Percentiles rank a stretch among this genome's conserved stretches.
These are phyloP conservation scores for Didymella glomerata DNA, from an alignment of 2,329 filamentous ascomycete species.

Conservation along the genomic window DNA sequence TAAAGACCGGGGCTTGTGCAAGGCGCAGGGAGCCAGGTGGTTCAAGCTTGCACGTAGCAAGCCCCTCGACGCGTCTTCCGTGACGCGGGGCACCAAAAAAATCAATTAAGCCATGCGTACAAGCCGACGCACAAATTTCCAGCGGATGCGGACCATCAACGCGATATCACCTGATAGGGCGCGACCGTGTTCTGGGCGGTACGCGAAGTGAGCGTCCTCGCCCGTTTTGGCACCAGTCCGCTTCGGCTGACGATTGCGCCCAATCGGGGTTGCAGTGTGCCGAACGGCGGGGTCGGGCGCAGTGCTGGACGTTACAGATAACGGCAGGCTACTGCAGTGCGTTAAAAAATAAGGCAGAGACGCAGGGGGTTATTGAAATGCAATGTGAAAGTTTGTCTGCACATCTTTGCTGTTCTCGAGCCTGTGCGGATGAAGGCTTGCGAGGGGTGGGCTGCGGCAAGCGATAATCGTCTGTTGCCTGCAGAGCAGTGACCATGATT, in stretches of 20 bases:
- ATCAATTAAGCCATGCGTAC: neutral
- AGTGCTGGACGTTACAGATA: constrained; percentile 13
- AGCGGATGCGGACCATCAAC: constrained; percentile 10
- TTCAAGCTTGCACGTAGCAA: neutral
- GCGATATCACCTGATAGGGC: constrained; percentile 49
- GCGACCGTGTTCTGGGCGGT: constrained; percentile 28
- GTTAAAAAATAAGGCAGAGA: constrained; percentile 14
- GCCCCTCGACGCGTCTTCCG: neutral
- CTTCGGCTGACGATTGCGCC: neutral
- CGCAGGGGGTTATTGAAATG: constrained; percentile 21
- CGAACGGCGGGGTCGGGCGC: constrained; percentile 1
- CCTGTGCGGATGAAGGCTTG: neutral
- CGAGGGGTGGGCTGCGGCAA: neutral
- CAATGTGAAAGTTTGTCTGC: constrained; percentile 11
- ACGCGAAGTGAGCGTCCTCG: constrained; percentile 6
- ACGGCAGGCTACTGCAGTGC: constrained; percentile 6
- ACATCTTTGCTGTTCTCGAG: constrained; percentile 6
- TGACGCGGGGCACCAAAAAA: neutral
- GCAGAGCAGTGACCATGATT: neutral
- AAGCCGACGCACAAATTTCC: neutral
- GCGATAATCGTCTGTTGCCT: neutral
- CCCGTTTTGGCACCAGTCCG: constrained; percentile 2
- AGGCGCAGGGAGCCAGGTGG: neutral
- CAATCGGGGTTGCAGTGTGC: neutral
- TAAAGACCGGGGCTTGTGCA: neutral